Base-by-base conservation (phyloP, 352 stramenopile species). In the Pythium guiyangense region DNA sequence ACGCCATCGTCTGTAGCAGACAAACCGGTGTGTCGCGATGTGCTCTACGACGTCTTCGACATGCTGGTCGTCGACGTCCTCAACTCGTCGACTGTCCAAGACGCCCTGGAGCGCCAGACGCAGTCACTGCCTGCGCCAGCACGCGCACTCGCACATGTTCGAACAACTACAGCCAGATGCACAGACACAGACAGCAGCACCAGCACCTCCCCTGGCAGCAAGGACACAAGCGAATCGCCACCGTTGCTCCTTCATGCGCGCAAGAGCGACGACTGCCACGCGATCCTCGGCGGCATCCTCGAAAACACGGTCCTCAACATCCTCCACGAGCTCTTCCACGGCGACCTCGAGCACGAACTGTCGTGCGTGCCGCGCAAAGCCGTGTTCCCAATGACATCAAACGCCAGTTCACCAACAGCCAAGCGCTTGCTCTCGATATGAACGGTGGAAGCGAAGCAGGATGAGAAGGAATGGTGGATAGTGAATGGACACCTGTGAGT, bases 231-330 rank as follows among this genome's bases (percentile, higher is more conserved):
- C 22, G 22, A 22, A 22, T 4, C 18, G 9, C 27, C 6, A 27
- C 60, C 57, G 39, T 49, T 72, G 42, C 71, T 67, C 42, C 63
- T 60, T 0, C 53, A 60, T 26, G 71, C 70, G 3, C 64, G 78
- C 3, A 63, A 75, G 49, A 74, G 76, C 48, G 70, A 85, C 20
- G 79, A 91, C 54, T 91, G 83, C 37, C 78, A 85, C 26, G 62
- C 71, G 14, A 90, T 92, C 59, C 57, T 86, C 11, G 29, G 68
- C 0, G 72, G 37, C 35, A 65, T 94, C 37, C 67, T 92, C 49
- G 84, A 94, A 48, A 94, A 94, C 63, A 89, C 84, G 1, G 75
- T 92, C 43, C 71, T 82, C 53, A 92, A 92, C 63, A 71, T 92
- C 44, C 63, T 94, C 22, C 84, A 94, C 57, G 84, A 94, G 53